Evolutionary conservation across 1,284 basidiomycete genomes (phyloP), one percentile per base, ranked within the genome.

Genomic region (Lentinula novae-zelandiae): DNA sequence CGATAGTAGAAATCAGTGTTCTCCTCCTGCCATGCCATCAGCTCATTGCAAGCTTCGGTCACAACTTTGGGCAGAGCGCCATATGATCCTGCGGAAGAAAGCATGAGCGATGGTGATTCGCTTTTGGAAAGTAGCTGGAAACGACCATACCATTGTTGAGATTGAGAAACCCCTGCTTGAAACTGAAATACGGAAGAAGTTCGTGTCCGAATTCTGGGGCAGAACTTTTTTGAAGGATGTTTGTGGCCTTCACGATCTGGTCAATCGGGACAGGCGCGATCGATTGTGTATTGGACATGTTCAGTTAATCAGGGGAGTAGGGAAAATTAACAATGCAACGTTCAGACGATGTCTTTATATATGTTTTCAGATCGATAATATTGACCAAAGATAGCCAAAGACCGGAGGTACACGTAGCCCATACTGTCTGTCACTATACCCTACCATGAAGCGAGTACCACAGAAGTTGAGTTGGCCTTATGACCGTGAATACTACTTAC

Each of bases 11-110:
- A 72, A 71, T 93, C 90, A 0, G 88, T 85, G 61, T 81, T 82
- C 0, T 72, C 66, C 69, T 93, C 91, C 33, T 82, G 74, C 64
- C 81, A 68, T 12, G 76, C 70, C 0, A 74, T 72, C 5, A 87
- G 68, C 38, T 76, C 72, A 36, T 78, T 72, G 66, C 77, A 80
- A 20, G 79, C 80, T 40, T 77, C 75, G 17, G 82, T 69, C 13
- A 93, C 87, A 6, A 85, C 82, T 1, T 75, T 71, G 0, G 91
- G 88, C 31, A 82, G 71, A 2, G 89, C 82, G 4, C 90, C 91
- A 64, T 85, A 92, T 0, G 87, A 86, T 2, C 88, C 88, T 89
- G 60, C 40, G 42, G 3, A 33, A 17, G 12, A 53, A 42, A 33
- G 9, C 27, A 53, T 48, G 1, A 49, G 13, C 8, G 20, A 17